Percentiles rank a stretch among this genome's conserved stretches.
These are phyloP conservation scores for Fistulifera pelliculosa DNA, from an alignment of 108 stramenopile genomes.

Conservation along the genomic window DNA sequence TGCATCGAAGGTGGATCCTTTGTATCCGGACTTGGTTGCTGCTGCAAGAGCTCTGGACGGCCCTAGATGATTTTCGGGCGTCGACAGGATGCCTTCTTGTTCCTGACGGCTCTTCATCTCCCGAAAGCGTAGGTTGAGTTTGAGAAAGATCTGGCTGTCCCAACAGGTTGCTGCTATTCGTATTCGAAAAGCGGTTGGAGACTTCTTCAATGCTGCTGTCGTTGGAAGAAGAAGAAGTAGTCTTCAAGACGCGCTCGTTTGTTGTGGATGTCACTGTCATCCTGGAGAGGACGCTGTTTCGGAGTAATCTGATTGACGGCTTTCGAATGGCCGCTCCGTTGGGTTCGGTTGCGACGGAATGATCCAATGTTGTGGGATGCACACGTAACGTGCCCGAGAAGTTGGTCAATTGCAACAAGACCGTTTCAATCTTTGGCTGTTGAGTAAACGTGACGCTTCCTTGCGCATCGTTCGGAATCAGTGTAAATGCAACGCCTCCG, in stretches of 20 bases:
- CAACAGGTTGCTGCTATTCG: background rate
- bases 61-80: background rate
- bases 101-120: background rate
- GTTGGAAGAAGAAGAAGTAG: background rate
- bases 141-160: constrained; percentile 6
- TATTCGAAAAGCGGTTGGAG: background rate
- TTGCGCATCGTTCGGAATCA: too few relatives aligned
- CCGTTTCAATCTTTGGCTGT: background rate
- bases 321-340: background rate
- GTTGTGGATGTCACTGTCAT: background rate
- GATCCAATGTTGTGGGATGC: background rate
- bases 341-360: background rate
- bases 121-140: background rate
- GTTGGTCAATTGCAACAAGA: background rate
- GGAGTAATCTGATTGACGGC: background rate
- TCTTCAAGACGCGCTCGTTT: background rate
- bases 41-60: constrained; percentile 1
- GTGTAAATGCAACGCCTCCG: too few relatives aligned
- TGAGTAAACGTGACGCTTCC: background rate
- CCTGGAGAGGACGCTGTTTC: constrained; percentile 1
- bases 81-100: background rate
- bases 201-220: background rate
- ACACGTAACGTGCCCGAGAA: background rate
- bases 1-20: background rate
- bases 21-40: background rate